Base-by-base conservation (phyloP, 2,329 filamentous ascomycete genomes). In the Aspergillus fischeri region DNA sequence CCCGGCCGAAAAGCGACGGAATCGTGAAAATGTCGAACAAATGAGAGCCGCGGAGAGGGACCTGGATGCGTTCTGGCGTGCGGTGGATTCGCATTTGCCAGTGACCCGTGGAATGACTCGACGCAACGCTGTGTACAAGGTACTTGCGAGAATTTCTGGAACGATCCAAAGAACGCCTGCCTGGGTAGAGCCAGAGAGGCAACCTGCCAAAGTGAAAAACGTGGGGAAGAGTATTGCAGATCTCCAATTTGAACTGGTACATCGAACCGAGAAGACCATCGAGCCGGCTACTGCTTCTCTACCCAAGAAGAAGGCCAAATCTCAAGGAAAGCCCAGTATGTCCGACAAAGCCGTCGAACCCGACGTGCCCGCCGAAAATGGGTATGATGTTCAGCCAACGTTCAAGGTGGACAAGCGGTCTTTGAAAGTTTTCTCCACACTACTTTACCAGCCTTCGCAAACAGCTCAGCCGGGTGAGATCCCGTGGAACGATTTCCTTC, bases 401-500 rank as follows among this genome's bases (percentile, higher is more conserved):
- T 72, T 78, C 56, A 45, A 21, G 3, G 64, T 79, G 27, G 67
- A 76, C 54, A 66, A 66, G 24, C 73, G 76, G 7, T 69, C 75
- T 0, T 64, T 56, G 54, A 79, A 77, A 55, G 76, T 79, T 3
- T 79, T 82, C 65, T 63, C 60, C 9, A 72, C 70, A 0, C 63
- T 82, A 1, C 80, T 82, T 58, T 73, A 71, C 56, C 68, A 66
- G 1, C 71, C 75, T 0, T 53, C 69, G 1, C 54, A 58, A 0
- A 70, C 63, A 0, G 70, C 78, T 0, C 69, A 73, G 0, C 76
- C 78, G 0, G 79, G 79, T 3, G 83, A 84, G 61, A 61, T 85
- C 0, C 35, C 74, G 0, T 86, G 82, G 83, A 67, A 61, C 2
- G 81, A 85, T 52, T 81, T 85, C 57, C 63, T 84, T 3, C 77